Evolutionary conservation across 768 basidiomycete genomes (phyloP).

Genomic region (Favolaschia claudopus): DNA sequence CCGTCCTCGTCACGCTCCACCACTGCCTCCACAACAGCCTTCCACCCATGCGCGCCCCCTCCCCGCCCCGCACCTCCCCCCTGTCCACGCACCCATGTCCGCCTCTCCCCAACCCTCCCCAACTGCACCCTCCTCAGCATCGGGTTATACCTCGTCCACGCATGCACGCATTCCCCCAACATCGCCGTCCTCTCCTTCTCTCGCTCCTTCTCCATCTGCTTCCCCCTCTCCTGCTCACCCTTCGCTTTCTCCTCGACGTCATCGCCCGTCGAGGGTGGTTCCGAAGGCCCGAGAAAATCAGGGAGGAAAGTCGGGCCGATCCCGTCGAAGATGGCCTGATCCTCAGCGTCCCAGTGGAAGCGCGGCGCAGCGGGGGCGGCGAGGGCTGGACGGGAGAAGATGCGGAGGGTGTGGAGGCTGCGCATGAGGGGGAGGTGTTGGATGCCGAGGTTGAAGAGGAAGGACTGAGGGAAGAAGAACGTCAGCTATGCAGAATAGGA

Average conservation of each 20-base stretch:
- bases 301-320: neutral
- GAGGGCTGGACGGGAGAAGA: neutral
- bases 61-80: no score
- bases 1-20: no score
- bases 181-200: neutral
- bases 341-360: neutral
- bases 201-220: neutral
- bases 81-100: slow-evolving; percentile 7
- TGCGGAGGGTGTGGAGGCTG: slow-evolving; percentile 11
- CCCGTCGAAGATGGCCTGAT: neutral
- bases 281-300: neutral
- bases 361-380: neutral
- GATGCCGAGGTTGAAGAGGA: slow-evolving; percentile 15
- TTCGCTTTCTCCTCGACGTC: neutral
- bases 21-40: no score
- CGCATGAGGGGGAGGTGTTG: slow-evolving; percentile 15
- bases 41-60: no score
- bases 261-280: neutral
- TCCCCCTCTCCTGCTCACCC: neutral
- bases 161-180: slow-evolving; percentile 8
- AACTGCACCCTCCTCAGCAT: slow-evolving; percentile 9
- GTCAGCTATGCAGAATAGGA: neutral
- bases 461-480: neutral
- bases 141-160: slow-evolving; percentile 17
- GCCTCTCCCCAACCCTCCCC: neutral